These are phyloP conservation scores for Phialophora chinensis DNA, from an alignment of 2,329 filamentous ascomycete genomes.

Conservation along the genomic window DNA sequence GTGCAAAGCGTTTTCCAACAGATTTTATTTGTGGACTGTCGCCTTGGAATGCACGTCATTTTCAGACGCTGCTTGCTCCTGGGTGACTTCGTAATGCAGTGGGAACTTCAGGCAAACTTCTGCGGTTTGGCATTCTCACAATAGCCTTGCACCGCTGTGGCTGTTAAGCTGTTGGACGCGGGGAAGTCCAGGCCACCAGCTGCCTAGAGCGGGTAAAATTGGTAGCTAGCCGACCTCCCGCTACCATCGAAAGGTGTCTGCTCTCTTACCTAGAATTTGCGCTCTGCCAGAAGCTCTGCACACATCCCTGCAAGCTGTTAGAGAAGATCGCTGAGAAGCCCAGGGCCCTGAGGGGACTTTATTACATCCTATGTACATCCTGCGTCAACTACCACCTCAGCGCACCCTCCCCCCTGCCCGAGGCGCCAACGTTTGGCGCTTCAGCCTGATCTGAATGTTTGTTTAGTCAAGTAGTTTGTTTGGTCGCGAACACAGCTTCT, in stretches of 20 bases:
- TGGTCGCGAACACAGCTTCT: neutral
- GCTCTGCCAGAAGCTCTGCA: neutral
- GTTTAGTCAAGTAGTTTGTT: neutral
- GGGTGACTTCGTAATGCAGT: no score
- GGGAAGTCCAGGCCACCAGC: no score
- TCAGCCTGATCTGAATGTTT: conserved; percentile 2
- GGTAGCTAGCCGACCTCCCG: neutral
- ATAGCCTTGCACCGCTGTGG: no score
- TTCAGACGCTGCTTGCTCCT: no score
- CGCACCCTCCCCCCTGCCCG: neutral
- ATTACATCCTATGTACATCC: no score
- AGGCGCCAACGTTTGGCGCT: neutral
- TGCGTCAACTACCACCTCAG: neutral
- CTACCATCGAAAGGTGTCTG: no score
- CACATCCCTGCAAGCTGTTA: neutral
- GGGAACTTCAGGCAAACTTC: no score
- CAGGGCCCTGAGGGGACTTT: no score
- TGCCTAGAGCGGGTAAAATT: no score
- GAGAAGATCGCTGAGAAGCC: neutral
- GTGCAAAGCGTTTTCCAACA: neutral
- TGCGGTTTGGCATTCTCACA: no score
- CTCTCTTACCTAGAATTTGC: no score
- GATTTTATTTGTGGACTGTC: neutral
- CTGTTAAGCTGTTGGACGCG: no score
- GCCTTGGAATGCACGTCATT: neutral